Conservation (phyloP, 768 basidiomycete genomes). For the Leccinum ochraceum region DNA sequence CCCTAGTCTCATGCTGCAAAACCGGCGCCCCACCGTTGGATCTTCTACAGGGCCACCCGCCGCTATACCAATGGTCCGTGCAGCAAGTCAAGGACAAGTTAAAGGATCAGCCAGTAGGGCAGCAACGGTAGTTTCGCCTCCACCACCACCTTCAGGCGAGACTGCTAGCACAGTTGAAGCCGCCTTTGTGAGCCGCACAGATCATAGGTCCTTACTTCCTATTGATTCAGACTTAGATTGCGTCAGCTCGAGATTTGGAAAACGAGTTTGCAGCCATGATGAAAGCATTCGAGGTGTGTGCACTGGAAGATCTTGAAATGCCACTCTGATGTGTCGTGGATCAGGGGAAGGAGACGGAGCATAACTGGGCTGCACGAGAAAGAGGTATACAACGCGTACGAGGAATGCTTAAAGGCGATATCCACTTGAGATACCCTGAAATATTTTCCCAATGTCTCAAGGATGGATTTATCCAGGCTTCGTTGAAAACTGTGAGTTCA, state of each 20-base stretch:
- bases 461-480: constrained; percentile 76
- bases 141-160: constrained; percentile 44
- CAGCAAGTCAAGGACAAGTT: constrained; percentile 49
- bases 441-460: constrained; percentile 75
- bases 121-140: constrained; percentile 43
- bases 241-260: constrained; percentile 83
- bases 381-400: constrained; percentile 73
- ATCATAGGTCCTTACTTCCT: not conserved
- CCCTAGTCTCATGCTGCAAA: constrained; percentile 65
- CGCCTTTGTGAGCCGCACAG: constrained; percentile 60
- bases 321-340: constrained; percentile 4
- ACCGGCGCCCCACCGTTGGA: constrained; percentile 50
- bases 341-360: constrained; percentile 95
- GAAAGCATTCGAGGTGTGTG: constrained; percentile 73
- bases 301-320: not conserved
- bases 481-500: constrained; percentile 75
- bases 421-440: constrained; percentile 73
- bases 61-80: constrained; percentile 39
- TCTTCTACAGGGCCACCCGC: constrained; percentile 27
- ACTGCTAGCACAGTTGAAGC: constrained; percentile 50
- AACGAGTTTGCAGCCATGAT: constrained; percentile 79
- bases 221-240: constrained; percentile 52
- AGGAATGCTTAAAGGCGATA: constrained; percentile 88
- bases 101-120: constrained; percentile 64
- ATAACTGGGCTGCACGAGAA: constrained; percentile 91